Evolutionary conservation across 2,329 filamentous ascomycete species (phyloP), one percentile per base, ranked within the genome.

Genomic region (Helotiales sp.): DNA sequence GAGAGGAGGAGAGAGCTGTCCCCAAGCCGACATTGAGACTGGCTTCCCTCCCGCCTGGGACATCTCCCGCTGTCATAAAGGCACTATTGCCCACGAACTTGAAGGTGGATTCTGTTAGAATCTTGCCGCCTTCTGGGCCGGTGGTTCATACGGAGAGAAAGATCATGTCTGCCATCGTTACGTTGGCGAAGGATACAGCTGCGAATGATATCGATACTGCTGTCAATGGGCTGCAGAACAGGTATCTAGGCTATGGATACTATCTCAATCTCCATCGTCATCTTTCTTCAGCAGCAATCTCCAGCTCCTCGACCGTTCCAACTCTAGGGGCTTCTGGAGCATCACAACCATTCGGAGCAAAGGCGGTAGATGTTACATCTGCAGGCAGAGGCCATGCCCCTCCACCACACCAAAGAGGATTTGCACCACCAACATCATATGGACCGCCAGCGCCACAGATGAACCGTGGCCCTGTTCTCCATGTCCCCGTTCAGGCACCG

Each of bases 201-300:
- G 91, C 91, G 0, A 91, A 89, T 26, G 92, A 96, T 65, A 94
- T 97, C 63, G 93, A 97, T 75, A 85, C 87, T 3, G 87, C 90
- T 0, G 92, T 97, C 61, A 95, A 89, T 75, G 81, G 86, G 3
- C 81, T 97, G 34, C 92, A 96, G 76, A 93, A 96, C 71, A 88
- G 86, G 71, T 97, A 97, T 77, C 82, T 97, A 17, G 94, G 94
- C 17, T 93, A 88, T 77, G 94, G 94, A 5, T 93, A 91, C 80
- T 91, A 94, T 78, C 83, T 97, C 1, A 90, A 87, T 6, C 84
- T 97, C 52, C 92, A 94, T 68, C 85, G 93, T 10, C 92, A 96
- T 80, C 84, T 97, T 3, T 96, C 93, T 0, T 96, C 93, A 2
- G 89, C 85, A 28, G 84, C 90, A 1, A 84, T 91, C n/a, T 82